Conservation (phyloP, 805 yeast species). For the Sungouiozyma intestinalis region DNA sequence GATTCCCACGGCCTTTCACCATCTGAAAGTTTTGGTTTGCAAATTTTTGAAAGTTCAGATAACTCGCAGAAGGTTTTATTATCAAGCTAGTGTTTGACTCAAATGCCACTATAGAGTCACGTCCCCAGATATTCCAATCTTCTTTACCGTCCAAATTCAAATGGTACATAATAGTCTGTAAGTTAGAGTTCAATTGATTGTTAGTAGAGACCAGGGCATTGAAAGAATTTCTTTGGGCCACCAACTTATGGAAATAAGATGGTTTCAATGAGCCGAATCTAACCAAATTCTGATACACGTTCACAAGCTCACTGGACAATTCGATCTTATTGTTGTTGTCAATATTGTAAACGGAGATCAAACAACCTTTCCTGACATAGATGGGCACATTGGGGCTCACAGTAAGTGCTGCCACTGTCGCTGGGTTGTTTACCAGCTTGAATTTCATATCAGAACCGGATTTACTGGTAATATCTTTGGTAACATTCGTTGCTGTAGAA, state of each 20-base stretch:
- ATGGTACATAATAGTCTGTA: conserved; percentile 6
- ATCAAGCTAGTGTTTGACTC: conserved; percentile 23
- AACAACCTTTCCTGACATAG: conserved; percentile 20
- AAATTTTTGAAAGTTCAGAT: conserved; percentile 8
- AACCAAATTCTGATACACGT: conserved; percentile 14
- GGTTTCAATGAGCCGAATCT: conserved; percentile 14
- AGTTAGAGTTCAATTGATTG: conserved; percentile 2
- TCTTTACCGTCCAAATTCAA: conserved; percentile 14
- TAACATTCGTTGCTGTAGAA: not conserved
- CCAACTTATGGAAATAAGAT: conserved; percentile 14
- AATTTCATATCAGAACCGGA: conserved; percentile 3
- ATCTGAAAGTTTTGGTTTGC: conserved; percentile 10
- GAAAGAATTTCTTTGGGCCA: conserved; percentile 8
- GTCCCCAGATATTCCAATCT: conserved; percentile 26
- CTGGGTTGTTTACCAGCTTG: conserved; percentile 6
- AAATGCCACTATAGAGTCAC: conserved; percentile 20
- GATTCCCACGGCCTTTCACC: conserved; percentile 26
- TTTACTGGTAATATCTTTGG: not conserved
- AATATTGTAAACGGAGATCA: conserved; percentile 18
- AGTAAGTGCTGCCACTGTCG: conserved; percentile 5
- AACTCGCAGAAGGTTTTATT: conserved; percentile 3
- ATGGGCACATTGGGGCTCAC: conserved; percentile 6
- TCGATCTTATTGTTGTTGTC: not conserved
- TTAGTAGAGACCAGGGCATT: conserved; percentile 21
- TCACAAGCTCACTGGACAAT: conserved; percentile 14